Conservation (phyloP, 1,284 basidiomycete genomes). For the Puccinia triticina region DNA sequence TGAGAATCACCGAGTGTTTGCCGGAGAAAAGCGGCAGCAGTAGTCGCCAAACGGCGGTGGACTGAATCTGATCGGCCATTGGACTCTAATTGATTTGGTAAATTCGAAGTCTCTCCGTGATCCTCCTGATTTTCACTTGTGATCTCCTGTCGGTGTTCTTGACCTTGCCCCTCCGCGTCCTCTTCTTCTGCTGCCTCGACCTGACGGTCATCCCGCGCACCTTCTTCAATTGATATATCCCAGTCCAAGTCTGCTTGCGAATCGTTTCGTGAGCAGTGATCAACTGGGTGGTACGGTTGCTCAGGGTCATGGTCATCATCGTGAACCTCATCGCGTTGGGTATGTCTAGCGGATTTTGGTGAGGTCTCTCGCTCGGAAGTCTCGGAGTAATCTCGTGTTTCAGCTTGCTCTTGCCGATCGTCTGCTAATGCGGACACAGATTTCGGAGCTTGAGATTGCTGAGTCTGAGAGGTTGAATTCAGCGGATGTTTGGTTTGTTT, state of each 20-base stretch:
- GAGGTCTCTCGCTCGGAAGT: neutral
- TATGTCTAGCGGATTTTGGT: neutral
- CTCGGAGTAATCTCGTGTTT: neutral
- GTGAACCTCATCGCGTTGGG: neutral
- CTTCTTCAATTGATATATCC: constrained; percentile 41
- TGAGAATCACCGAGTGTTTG: constrained; percentile 40
- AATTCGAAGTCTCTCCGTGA: neutral
- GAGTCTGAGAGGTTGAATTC: neutral
- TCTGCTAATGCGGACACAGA: neutral
- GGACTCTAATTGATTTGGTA: neutral
- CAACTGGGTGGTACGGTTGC: neutral
- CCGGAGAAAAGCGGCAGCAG: constrained; percentile 47
- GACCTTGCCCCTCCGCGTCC: neutral
- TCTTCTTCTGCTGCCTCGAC: neutral
- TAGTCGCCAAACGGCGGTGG: constrained; percentile 36
- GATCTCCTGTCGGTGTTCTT: neutral
- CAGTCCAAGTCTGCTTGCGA: constrained; percentile 30
- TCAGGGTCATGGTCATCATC: neutral
- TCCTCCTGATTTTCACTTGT: neutral
- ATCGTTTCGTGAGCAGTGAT: constrained; percentile 1
- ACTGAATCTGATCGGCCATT: constrained; percentile 29
- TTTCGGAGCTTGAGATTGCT: neutral
- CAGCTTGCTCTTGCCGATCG: constrained; percentile 3
- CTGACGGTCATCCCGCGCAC: neutral
- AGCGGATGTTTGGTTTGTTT: neutral